phyloP scores from a whole-genome alignment of 441 rosid species.

The Croton setiger region DNA sequence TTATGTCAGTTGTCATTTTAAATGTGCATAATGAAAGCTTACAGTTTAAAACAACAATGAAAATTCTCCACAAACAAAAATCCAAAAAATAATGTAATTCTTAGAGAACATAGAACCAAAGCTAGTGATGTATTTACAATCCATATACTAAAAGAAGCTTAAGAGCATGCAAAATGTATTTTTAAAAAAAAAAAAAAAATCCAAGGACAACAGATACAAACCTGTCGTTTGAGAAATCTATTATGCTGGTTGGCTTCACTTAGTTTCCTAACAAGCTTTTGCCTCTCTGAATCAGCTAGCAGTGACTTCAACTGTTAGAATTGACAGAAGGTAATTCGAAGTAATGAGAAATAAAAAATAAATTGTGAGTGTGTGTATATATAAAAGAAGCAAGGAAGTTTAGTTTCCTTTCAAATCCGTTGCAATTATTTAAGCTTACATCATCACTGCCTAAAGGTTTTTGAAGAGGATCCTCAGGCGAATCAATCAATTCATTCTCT shows the following conservation, averaged over 20 bases:
- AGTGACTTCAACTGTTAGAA: constrained; percentile 56
- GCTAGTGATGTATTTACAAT: background rate
- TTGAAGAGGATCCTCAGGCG: constrained; percentile 36
- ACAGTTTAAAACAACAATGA: background rate
- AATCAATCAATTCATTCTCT: constrained; percentile 34
- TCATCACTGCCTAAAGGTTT: constrained; percentile 55
- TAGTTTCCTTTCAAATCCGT: too few species aligned
- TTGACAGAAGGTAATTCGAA: background rate
- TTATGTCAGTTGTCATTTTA: background rate
- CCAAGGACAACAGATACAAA: constrained; percentile 18
- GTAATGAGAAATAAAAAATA: background rate
- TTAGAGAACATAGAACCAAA: background rate
- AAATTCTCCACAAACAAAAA: background rate
- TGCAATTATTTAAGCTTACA: constrained; percentile 32
- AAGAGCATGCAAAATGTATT: background rate
- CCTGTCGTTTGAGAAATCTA: constrained; percentile 84
- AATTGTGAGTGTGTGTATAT: background rate
- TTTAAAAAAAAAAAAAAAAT: background rate
- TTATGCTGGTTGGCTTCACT: constrained; percentile 98
- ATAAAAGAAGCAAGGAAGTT: background rate
- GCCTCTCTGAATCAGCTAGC: constrained; percentile 69
- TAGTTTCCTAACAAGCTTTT: constrained; percentile 56
- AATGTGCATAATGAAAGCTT: background rate
- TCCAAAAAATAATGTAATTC: background rate
- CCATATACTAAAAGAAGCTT: background rate